These are phyloP conservation scores for Candida manassasensis DNA, from an alignment of 805 yeast genomes.

Conservation along the genomic window DNA sequence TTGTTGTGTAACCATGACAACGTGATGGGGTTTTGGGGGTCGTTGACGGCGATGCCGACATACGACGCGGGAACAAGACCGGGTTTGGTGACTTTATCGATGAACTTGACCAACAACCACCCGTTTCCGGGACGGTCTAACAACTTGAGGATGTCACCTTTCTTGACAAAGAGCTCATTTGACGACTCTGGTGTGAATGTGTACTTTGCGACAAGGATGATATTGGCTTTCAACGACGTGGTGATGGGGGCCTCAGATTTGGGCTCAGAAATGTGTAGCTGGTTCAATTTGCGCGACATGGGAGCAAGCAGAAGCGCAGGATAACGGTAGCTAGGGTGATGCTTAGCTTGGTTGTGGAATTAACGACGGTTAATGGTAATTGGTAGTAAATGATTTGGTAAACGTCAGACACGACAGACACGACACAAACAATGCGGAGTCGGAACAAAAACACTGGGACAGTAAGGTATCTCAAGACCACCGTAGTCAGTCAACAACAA, in stretches of 20 bases:
- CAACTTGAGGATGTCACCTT: constrained; percentile 51
- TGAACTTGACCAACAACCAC: constrained; percentile 54
- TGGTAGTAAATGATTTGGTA: too few species aligned
- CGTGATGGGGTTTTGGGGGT: constrained; percentile 34
- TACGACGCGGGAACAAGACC: constrained; percentile 52
- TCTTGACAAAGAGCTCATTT: constrained; percentile 41
- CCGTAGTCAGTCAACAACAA: too few species aligned
- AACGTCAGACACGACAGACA: too few species aligned
- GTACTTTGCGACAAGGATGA: constrained; percentile 44
- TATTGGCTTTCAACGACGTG: constrained; percentile 21
- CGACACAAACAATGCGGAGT: too few species aligned
- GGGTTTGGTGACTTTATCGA: constrained; percentile 39
- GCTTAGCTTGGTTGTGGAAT: too few species aligned
- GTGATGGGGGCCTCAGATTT: constrained; percentile 11
- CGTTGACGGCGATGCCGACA: constrained; percentile 43
- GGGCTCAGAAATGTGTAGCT: constrained; percentile 13
- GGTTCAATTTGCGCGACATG: constrained; percentile 6
- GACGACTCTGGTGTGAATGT: constrained; percentile 40
- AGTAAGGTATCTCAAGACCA: too few species aligned
- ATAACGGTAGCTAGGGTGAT: too few species aligned
- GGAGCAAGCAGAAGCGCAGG: not conserved
- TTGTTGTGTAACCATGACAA: constrained; percentile 27
- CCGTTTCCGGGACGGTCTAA: constrained; percentile 46
- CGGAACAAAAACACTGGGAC: too few species aligned
- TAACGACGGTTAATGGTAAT: too few species aligned